Percentiles rank a stretch among this genome's conserved stretches.
Evolutionary conservation across 768 basidiomycete species (phyloP).

Genomic region (Paxillus ammoniavirescens): DNA sequence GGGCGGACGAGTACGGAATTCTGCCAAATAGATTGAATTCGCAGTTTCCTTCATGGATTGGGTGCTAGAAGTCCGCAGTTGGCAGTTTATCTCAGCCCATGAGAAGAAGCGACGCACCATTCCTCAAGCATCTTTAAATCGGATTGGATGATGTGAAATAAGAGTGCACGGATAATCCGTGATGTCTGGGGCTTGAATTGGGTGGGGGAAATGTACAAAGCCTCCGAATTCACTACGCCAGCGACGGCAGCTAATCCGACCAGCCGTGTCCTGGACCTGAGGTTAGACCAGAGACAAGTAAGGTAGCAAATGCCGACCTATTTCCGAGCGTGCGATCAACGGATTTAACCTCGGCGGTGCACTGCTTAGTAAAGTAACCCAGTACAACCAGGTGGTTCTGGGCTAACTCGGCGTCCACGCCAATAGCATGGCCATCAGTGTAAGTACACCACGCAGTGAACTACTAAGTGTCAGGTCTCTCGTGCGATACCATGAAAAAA

Average conservation of each 20-base stretch:
- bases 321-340: conserved; percentile 72
- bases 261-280: conserved; percentile 62
- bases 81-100: not conserved
- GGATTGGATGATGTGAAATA: conserved; percentile 65
- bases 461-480: conserved; percentile 36
- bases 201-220: conserved; percentile 66
- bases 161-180: conserved; percentile 67
- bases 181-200: conserved; percentile 75
- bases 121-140: conserved; percentile 58
- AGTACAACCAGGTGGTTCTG: conserved; percentile 69
- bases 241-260: conserved; percentile 84
- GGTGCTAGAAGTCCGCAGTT: conserved; percentile 39
- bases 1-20: conserved; percentile 79
- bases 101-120: conserved; percentile 46
- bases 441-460: conserved; percentile 93
- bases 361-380: conserved; percentile 60
- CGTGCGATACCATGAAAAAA: not conserved
- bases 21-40: conserved; percentile 75
- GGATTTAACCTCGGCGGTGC: conserved; percentile 45
- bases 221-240: conserved; percentile 81
- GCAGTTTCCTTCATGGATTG: conserved; percentile 64
- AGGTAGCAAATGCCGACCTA: conserved; percentile 44
- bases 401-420: conserved; percentile 69
- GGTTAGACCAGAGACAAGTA: not conserved
- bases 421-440: conserved; percentile 82